Conservation (phyloP, 495 filamentous ascomycete species). For the Alectoria sarmentosa region DNA sequence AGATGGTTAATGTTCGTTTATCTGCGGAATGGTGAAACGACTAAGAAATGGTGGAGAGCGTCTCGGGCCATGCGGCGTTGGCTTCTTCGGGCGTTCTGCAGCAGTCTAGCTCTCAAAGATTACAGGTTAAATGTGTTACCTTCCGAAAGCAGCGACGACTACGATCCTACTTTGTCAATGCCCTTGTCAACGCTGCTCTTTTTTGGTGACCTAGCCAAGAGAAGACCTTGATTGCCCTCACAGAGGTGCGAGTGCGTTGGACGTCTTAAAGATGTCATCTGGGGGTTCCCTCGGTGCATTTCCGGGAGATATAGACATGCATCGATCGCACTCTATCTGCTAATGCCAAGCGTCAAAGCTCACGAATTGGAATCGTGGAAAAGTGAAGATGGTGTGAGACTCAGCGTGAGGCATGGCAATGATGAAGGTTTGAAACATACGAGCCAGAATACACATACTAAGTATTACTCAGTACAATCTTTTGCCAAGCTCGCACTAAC, state of each 20-base stretch:
- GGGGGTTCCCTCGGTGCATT: background rate
- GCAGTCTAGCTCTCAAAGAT: background rate
- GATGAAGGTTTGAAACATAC: background rate
- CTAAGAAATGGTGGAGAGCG: background rate
- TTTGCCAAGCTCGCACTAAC: background rate
- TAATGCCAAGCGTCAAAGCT: no score
- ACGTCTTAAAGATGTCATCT: background rate
- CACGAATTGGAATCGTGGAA: background rate
- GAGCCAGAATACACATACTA: background rate
- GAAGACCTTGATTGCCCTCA: background rate
- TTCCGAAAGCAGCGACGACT: background rate
- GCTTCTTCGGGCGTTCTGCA: background rate
- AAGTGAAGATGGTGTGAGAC: background rate
- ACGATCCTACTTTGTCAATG: background rate
- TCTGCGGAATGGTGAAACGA: background rate
- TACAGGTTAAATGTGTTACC: background rate
- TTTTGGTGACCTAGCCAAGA: background rate
- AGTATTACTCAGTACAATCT: background rate
- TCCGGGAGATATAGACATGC: background rate
- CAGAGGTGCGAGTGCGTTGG: background rate
- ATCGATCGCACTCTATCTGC: background rate
- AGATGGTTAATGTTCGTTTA: conserved; percentile 1
- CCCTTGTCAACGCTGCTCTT: no score
- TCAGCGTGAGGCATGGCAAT: background rate
- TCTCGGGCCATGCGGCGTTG: conserved; percentile 5